Evolutionary conservation across 1,284 basidiomycete genomes (phyloP), one percentile per base, ranked within the genome.

Genomic region (Leccinum fuscescens): DNA sequence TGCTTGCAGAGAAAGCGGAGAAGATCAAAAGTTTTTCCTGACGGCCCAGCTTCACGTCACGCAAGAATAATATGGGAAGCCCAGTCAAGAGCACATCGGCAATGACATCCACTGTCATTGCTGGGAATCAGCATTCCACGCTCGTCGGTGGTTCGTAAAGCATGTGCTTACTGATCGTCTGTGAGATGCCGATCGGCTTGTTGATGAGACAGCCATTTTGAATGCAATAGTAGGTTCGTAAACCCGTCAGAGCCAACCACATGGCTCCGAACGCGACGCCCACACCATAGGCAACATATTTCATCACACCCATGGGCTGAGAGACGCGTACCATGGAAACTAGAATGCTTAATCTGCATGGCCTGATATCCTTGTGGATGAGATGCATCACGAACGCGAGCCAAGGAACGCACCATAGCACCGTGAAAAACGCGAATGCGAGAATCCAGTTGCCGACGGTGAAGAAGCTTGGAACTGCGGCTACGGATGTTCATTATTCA

Each of bases 341-440:
- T 11, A 65, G 39, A n/a, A 67, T 54, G 15, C 65, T 67, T 46
- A 65, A 55, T 22, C 67, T 62, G 14, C 62, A 60, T 5, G 56
- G 15, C 66, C 67, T 65, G 27, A 46, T 6, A 27, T 20, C 6
- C 39, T 20, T 17, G 15, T 1, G 24, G 5, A 22, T 27, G 29
- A 33, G 35, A 7, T 24, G n/a, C 37, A 20, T 31, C 31, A 35
- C 3, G 15, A 52, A 59, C 22, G 20, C 31, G 22, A 58, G 7
- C 6, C 2, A 20, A 9, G 29, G n/a, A 22, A 22, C 66, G 31
- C 29, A 66, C 65, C 66, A 66, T 35, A 66, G 6, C 11, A 65
- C 51, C 12, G 24, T 42, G 17, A 66, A 46, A 20, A 66, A 57
- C n/a, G 64, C 35, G 7, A 60, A 42, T 4, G 64, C 42, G 22